Base-by-base conservation (phyloP, 2,329 filamentous ascomycete species). In the Leptodontidium sp. region DNA sequence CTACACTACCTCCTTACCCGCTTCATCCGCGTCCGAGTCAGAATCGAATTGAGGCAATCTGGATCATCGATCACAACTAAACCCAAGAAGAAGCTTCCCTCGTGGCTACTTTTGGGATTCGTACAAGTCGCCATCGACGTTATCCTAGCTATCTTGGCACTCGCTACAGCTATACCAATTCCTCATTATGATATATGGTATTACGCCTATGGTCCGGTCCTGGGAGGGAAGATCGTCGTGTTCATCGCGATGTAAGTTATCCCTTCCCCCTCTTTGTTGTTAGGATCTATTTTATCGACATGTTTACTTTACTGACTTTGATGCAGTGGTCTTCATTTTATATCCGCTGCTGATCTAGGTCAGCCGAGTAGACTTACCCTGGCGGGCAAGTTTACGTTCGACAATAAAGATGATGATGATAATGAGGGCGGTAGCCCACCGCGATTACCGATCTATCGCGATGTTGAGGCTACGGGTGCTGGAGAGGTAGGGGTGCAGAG, bases 341-440 rank as follows among this genome's bases (percentile, higher is more conserved):
- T 55, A 11, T 64, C 61, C 14, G 29, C 32, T 21, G 47, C 49
- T n/a, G 47, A 64, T 32, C 17, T 64, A 26, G 47, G 61, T 14
- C 61, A 55, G 21, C 32, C 32, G 29, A 64, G 29, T 15, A 64
- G 38, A 64, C 32, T 64, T 12, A 52, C 29, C 7, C 8, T 50
- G 17, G 15, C 47, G 12, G 61, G 61, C 2, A 64, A 55, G 38
- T 26, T 40, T 15, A 38, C 24, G 9, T 64, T 53, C 21, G 49
- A 64, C 6, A 64, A 64, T 11, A 64, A 45, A n/a, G 29, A 26
- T 6, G 24, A 32, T n/a, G 61, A 64, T 17, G 61, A 55, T 5
- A 38, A 55, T 29, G 49, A 55, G 29, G 35, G 9, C 5, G 49
- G 17, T 17, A 63, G n/a, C 35, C 29, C 32, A 2, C 61, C 61